These are phyloP conservation scores for Iris pallida DNA, from an alignment of 116 monocot genomes.

Conservation along the genomic window DNA sequence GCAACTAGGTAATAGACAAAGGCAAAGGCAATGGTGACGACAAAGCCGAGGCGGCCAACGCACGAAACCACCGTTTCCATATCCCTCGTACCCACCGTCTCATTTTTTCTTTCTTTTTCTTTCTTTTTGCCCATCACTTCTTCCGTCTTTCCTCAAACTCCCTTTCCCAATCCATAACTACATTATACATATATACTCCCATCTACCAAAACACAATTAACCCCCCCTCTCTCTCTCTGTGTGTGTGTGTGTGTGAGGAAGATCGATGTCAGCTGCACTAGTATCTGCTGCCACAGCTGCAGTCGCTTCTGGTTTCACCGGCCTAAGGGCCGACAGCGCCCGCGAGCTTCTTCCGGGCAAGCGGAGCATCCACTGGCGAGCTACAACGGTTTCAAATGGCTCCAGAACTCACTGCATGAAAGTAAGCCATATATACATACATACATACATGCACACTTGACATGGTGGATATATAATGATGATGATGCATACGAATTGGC, in stretches of 20 bases:
- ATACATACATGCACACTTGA: not conserved
- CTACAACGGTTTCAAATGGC: constrained; percentile 41
- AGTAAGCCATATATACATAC: constrained; percentile 18
- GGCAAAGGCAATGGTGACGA: too few species aligned
- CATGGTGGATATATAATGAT: not conserved
- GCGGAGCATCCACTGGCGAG: constrained; percentile 7
- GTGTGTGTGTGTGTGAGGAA: not conserved
- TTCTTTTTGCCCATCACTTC: too few species aligned
- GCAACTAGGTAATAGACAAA: too few species aligned
- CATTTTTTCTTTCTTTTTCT: too few species aligned
- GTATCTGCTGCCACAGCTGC: not conserved
- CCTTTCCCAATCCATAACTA: too few species aligned
- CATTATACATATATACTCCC: too few species aligned
- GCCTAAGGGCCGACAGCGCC: constrained; percentile 13
- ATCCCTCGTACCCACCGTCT: too few species aligned
- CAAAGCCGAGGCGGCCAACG: too few species aligned
- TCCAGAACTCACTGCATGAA: constrained; percentile 64
- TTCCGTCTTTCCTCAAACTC: too few species aligned
- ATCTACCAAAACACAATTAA: too few species aligned
- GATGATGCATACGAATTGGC: not conserved
- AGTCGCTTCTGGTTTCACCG: not conserved
- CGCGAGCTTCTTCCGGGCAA: constrained; percentile 17
- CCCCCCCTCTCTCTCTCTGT: too few species aligned
- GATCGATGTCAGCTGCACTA: constrained; percentile 21
- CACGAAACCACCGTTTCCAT: too few species aligned